A percentile compares a stretch with the other conserved stretches of the same genome.
These are phyloP conservation scores for Phytophthora megakarya DNA, from an alignment of 352 stramenopile species.

Conservation along the genomic window DNA sequence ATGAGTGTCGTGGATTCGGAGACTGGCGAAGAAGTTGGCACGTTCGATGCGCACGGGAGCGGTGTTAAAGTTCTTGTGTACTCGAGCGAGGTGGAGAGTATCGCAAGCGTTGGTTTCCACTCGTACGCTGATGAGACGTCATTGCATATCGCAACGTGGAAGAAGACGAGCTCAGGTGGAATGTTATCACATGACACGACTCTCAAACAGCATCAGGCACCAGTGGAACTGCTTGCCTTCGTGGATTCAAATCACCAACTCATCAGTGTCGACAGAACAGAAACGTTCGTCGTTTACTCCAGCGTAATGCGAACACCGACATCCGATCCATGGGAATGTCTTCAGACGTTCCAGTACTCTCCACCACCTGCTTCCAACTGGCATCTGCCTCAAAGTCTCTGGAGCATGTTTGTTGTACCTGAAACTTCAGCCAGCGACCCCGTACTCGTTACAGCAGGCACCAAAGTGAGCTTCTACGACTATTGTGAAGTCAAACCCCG, in stretches of 20 bases:
- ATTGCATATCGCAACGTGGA: slow-evolving; percentile 60
- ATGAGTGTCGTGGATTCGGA: slow-evolving; percentile 62
- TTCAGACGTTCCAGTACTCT: slow-evolving; percentile 44
- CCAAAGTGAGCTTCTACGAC: slow-evolving; percentile 58
- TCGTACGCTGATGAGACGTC: slow-evolving; percentile 75
- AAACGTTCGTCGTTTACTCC: slow-evolving; percentile 52
- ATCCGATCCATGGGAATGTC: slow-evolving; percentile 55
- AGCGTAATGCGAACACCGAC: slow-evolving; percentile 51
- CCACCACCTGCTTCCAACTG: slow-evolving; percentile 23
- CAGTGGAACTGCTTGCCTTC: slow-evolving; percentile 52
- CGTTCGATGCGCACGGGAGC: slow-evolving; percentile 60
- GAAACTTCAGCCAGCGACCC: slow-evolving; percentile 55
- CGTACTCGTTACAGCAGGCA: slow-evolving; percentile 53
- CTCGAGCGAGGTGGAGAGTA: slow-evolving; percentile 50
- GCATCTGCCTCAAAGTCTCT: slow-evolving; percentile 32
- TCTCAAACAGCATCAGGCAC: slow-evolving; percentile 43
- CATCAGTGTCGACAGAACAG: slow-evolving; percentile 52
- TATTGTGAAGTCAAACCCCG: slow-evolving; percentile 58
- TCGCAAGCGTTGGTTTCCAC: slow-evolving; percentile 63
- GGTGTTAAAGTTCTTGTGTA: slow-evolving; percentile 60
- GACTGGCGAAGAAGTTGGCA: slow-evolving; percentile 44
- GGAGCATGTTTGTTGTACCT: slow-evolving; percentile 49
- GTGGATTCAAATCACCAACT: slow-evolving; percentile 68
- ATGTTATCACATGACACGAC: slow-evolving; percentile 39
- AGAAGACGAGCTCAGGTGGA: slow-evolving; percentile 37